Evolutionary conservation across 495 filamentous ascomycete genomes (phyloP), one percentile per base, ranked within the genome.

Genomic region (Penicillium chermesinum): DNA sequence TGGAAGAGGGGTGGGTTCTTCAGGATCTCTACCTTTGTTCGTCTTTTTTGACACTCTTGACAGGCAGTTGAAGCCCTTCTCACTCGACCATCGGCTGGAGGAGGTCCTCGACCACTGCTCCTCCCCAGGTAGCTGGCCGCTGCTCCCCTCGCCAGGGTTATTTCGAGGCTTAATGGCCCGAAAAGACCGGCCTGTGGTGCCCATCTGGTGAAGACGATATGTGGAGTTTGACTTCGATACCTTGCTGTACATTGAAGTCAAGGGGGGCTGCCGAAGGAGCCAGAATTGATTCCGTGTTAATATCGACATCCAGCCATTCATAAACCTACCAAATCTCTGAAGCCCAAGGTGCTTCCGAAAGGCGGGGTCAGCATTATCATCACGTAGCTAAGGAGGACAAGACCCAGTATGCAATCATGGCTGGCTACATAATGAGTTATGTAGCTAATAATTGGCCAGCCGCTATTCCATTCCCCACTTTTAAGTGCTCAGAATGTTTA

Each of bases 31-130:
- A 74, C 71, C 66, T 66, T 71, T 32, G 67, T 72, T 20, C 71
- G 64, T 35, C 66, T 56, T 40, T 52, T 61, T 52, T 72, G 65
- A 52, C 71, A 74, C 50, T 74, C 67, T 21, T 46, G 51, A 49
- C 71, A 74, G 17, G 71, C 71, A 12, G 64, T 65, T 13, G 69
- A 72, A 6, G 66, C 69, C 46, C 71, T 57, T 42, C 64, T 72
- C 38, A 63, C 64, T 39, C 65, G 61, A 33, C 46, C 50, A 7
- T 74, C 69, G 19, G 70, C 70, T 13, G 58, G 35, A 10, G 10
- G 10, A 15, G 48, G 40, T 16, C 21, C 44, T 41, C 53, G 50
- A n/a, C 10, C 25, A 30, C 25, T 30, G 25, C 25, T 30, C 10
- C 25, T n/a, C 25, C 5, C 25, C 10, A 30, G 25, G 9, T 22